Percentiles rank a stretch among this genome's conserved stretches.
Evolutionary conservation across 2,329 filamentous ascomycete species (phyloP).

Genomic region (Tolypocladium sp.): DNA sequence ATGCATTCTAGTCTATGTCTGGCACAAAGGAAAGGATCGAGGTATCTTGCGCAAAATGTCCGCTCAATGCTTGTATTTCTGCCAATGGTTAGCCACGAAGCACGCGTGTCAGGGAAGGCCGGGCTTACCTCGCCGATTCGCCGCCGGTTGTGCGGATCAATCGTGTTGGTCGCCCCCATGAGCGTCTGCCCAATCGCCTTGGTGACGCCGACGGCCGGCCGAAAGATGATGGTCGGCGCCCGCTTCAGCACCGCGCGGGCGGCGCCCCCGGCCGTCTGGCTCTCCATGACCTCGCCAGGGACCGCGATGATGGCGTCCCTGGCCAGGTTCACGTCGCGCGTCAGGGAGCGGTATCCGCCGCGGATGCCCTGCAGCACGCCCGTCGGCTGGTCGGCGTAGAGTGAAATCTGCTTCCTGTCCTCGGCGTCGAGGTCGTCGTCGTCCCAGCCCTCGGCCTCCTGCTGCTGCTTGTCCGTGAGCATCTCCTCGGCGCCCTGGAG

Average conservation of each 20-base stretch:
- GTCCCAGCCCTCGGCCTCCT: constrained; percentile 37
- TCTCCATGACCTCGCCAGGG: constrained; percentile 84
- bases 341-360: constrained; percentile 72
- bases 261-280: constrained; percentile 68
- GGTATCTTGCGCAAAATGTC: neutral
- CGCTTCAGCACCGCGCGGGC: constrained; percentile 69
- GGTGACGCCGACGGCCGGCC: constrained; percentile 82
- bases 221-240: constrained; percentile 86
- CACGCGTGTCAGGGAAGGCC: neutral
- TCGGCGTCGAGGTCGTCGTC: constrained; percentile 57
- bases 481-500: constrained; percentile 82
- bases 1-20: neutral
- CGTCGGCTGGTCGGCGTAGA: constrained; percentile 90
- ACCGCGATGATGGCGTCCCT: constrained; percentile 91
- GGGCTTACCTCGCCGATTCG: constrained; percentile 82
- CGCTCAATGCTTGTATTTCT: constrained; percentile 41
- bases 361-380: constrained; percentile 79
- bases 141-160: constrained; percentile 75
- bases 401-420: constrained; percentile 69
- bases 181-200: constrained; percentile 84
- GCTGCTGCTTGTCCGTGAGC: constrained; percentile 40
- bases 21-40: neutral
- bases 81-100: constrained; percentile 3
- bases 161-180: constrained; percentile 82
- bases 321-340: constrained; percentile 78